Evolutionary conservation across 805 yeast genomes (phyloP).

Genomic region (Saccharomycopsis malanga): DNA sequence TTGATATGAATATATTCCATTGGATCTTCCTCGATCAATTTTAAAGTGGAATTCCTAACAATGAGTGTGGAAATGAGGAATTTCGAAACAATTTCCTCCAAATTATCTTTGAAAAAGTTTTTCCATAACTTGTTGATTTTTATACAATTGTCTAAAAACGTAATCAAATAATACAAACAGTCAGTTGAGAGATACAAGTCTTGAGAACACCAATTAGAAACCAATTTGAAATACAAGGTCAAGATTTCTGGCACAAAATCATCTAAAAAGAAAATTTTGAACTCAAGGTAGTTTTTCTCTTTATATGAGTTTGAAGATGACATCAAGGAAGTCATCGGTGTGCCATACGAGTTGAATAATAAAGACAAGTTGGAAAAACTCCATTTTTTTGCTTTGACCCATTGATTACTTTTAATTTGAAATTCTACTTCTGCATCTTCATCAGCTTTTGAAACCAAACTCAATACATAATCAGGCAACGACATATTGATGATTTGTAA

Average conservation of each 20-base stretch:
- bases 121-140: constrained; percentile 58
- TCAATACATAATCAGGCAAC: constrained; percentile 47
- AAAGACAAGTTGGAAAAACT: constrained; percentile 71
- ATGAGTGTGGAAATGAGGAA: constrained; percentile 72
- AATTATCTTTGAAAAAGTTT: constrained; percentile 52
- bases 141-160: constrained; percentile 57
- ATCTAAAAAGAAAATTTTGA: constrained; percentile 45
- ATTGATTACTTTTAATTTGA: constrained; percentile 46
- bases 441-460: constrained; percentile 28
- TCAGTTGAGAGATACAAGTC: constrained; percentile 64
- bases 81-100: constrained; percentile 56
- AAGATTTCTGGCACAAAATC: constrained; percentile 71
- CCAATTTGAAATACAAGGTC: constrained; percentile 52
- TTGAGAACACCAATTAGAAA: constrained; percentile 66
- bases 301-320: constrained; percentile 26
- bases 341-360: constrained; percentile 64
- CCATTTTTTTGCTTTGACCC: constrained; percentile 85
- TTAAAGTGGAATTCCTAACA: constrained; percentile 60
- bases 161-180: constrained; percentile 56
- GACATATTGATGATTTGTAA: constrained; percentile 55
- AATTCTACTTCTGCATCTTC: neutral
- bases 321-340: constrained; percentile 25
- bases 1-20: constrained; percentile 75
- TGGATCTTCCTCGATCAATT: constrained; percentile 78
- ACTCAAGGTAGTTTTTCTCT: constrained; percentile 53